A percentile compares a stretch with the other conserved stretches of the same genome.
These are phyloP conservation scores for Cercis canadensis DNA, from an alignment of 306 rosid species.

Conservation along the genomic window DNA sequence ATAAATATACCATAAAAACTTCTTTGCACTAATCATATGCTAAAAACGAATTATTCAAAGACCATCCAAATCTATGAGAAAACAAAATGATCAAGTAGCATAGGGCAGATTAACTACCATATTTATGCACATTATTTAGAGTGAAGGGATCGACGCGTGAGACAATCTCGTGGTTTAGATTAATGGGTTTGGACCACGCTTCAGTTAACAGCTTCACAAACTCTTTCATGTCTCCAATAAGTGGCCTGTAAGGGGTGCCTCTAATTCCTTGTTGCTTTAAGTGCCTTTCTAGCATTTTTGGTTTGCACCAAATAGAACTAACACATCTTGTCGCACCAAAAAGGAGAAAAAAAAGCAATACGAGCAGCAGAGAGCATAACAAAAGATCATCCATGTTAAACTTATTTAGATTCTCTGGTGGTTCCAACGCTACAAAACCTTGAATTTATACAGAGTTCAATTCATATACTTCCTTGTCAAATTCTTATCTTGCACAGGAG, in stretches of 20 bases:
- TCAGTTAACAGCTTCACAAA: slow-evolving; percentile 45
- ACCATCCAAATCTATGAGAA: neutral
- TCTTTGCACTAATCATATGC: no score
- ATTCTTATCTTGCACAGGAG: slow-evolving; percentile 12
- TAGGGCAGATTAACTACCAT: slow-evolving; percentile 27
- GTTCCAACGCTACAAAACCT: neutral
- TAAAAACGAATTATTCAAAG: no score
- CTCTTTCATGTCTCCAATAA: slow-evolving; percentile 56
- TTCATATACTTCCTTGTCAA: slow-evolving; percentile 22
- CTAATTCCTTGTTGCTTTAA: slow-evolving; percentile 53
- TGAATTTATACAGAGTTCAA: slow-evolving; percentile 2
- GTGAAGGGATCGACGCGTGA: slow-evolving; percentile 60
- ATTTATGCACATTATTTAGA: slow-evolving; percentile 37
- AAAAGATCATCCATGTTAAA: slow-evolving; percentile 37
- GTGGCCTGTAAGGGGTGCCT: slow-evolving; percentile 55
- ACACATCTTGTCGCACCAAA: slow-evolving; percentile 42
- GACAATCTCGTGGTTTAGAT: slow-evolving; percentile 47
- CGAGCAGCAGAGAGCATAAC: slow-evolving; percentile 26
- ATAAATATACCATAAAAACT: no score
- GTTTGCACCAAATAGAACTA: slow-evolving; percentile 53
- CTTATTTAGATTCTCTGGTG: slow-evolving; percentile 5
- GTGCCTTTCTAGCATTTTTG: slow-evolving; percentile 49
- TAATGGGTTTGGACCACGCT: slow-evolving; percentile 60
- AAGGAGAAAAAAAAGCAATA: slow-evolving; percentile 37
- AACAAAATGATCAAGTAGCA: neutral